These are phyloP conservation scores for Aspergillus incahuasiensis DNA, from an alignment of 495 filamentous ascomycete species.

Conservation along the genomic window DNA sequence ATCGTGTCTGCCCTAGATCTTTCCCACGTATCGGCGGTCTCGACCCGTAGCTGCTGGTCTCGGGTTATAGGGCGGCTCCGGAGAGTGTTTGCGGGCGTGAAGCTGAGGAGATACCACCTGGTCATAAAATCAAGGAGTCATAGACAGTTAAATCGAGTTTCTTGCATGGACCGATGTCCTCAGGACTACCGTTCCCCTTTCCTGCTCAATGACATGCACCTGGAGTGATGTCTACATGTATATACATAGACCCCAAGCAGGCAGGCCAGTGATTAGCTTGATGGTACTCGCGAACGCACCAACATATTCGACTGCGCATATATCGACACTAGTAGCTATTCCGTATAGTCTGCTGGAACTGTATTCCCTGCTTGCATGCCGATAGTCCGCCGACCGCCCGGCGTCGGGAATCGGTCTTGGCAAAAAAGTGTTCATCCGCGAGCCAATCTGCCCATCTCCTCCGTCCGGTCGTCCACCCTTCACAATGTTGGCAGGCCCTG, in stretches of 20 bases:
- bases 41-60: slow-evolving; percentile 62
- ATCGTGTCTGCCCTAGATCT: slow-evolving; percentile 45
- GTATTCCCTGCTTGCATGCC: neutral
- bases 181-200: neutral
- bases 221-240: slow-evolving; percentile 23
- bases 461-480: slow-evolving; percentile 12
- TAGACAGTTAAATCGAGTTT: slow-evolving; percentile 9
- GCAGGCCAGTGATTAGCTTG: slow-evolving; percentile 14
- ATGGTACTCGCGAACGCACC: slow-evolving; percentile 30
- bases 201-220: slow-evolving; percentile 7
- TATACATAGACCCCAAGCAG: slow-evolving; percentile 29
- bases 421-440: slow-evolving; percentile 6
- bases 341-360: neutral
- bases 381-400: slow-evolving; percentile 3
- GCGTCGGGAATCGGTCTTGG: slow-evolving; percentile 5
- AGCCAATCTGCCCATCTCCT: slow-evolving; percentile 15
- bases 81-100: slow-evolving; percentile 34
- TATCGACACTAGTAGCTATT: neutral
- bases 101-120: slow-evolving; percentile 27
- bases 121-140: neutral
- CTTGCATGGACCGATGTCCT: neutral
- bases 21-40: slow-evolving; percentile 56
- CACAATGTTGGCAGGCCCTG: slow-evolving; percentile 36
- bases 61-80: slow-evolving; percentile 40
- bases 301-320: neutral